Conservation (phyloP, 2,329 filamentous ascomycete genomes). For the Penicillium sp. region DNA sequence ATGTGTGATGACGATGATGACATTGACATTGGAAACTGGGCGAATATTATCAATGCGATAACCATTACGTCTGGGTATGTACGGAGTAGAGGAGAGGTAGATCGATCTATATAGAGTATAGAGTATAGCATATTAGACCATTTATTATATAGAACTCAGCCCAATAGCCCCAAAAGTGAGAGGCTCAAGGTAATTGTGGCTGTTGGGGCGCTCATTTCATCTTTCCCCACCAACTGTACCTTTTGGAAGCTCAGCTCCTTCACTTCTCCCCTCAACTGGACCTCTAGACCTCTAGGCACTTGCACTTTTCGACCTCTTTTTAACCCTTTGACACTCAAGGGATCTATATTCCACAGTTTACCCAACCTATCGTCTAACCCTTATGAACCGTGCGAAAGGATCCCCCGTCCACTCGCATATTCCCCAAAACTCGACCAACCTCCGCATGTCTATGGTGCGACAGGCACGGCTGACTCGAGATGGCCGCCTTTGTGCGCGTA, state of each 20-base stretch:
- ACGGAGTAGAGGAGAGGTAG: not conserved
- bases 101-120: too few species aligned
- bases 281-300: not conserved
- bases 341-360: not conserved
- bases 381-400: conserved; percentile 29
- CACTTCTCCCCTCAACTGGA: not conserved
- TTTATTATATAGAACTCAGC: not conserved
- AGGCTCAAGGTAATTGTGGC: not conserved
- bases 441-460: conserved; percentile 41
- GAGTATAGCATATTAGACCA: not conserved
- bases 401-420: conserved; percentile 23
- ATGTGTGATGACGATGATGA: conserved; percentile 12
- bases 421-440: conserved; percentile 27
- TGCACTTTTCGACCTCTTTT: not conserved
- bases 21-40: not conserved
- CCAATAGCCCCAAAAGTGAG: not conserved
- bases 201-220: not conserved
- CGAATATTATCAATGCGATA: not conserved
- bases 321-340: not conserved
- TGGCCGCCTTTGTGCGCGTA: conserved; percentile 87
- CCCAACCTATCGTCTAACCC: conserved; percentile 3
- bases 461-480: conserved; percentile 43
- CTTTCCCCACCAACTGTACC: conserved; percentile 6
- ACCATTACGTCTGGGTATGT: not conserved
- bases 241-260: conserved; percentile 7